Evolutionary conservation across 805 yeast genomes (phyloP).

Genomic region (Wickerhamiella dianesei): DNA sequence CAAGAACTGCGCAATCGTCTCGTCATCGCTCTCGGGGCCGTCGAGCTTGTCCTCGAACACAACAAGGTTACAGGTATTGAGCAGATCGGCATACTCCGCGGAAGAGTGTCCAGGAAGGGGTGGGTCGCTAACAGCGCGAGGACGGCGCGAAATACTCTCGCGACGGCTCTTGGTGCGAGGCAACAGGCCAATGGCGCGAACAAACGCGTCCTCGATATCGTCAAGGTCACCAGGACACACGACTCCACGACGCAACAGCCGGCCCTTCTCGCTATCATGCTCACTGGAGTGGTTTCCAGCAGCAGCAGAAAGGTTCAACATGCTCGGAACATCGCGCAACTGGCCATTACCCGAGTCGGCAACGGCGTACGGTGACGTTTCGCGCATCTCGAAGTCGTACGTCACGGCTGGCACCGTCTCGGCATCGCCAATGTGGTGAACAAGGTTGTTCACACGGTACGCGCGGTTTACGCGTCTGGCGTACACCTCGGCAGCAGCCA

Average conservation of each 20-base stretch:
- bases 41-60: conserved; percentile 31
- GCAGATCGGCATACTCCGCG: conserved; percentile 25
- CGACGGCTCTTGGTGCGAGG: conserved; percentile 34
- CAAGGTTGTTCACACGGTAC: conserved; percentile 68
- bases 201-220: conserved; percentile 72
- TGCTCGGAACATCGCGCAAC: background rate
- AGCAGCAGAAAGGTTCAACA: background rate
- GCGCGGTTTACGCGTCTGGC: conserved; percentile 96
- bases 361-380: conserved; percentile 20
- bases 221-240: conserved; percentile 45
- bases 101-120: conserved; percentile 13
- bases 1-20: conserved; percentile 50
- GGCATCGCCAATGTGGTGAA: conserved; percentile 38
- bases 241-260: conserved; percentile 38
- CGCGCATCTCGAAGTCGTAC: conserved; percentile 40
- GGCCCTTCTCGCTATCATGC: conserved; percentile 6
- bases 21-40: conserved; percentile 52
- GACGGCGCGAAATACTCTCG: conserved; percentile 25
- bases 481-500: conserved; percentile 95
- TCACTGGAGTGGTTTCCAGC: background rate
- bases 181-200: conserved; percentile 59
- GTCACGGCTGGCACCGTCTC: conserved; percentile 44
- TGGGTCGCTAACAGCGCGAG: conserved; percentile 29
- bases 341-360: conserved; percentile 28
- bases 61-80: conserved; percentile 74